A percentile compares a stretch with the other conserved stretches of the same genome.
phyloP scores from a whole-genome alignment of 2,329 filamentous ascomycete species.

The Salinomyces thailandicus region DNA sequence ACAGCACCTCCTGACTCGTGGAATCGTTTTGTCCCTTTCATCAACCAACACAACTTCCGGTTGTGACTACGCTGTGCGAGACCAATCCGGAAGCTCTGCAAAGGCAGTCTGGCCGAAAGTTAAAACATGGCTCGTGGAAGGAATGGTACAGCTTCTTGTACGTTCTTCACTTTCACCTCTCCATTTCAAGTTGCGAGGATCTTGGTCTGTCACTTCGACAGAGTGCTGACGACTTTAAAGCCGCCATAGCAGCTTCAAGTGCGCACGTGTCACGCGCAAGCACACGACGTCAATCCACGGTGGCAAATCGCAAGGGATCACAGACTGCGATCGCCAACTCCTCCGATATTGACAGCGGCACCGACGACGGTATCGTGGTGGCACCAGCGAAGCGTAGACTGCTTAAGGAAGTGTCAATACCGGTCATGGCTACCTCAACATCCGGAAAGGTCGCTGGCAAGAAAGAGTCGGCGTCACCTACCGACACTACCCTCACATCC shows the following conservation, averaged over 20 bases:
- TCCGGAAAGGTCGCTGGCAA: slow-evolving; percentile 1
- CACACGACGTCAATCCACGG: neutral
- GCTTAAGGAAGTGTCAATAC: slow-evolving; percentile 9
- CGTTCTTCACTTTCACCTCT: too few relatives aligned
- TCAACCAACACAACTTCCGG: too few relatives aligned
- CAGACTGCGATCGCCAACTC: slow-evolving; percentile 4
- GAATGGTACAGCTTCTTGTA: neutral
- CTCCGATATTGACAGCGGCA: slow-evolving; percentile 3
- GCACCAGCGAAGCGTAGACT: slow-evolving; percentile 1
- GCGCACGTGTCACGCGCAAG: neutral
- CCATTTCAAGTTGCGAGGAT: too few relatives aligned
- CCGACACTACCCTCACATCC: slow-evolving; percentile 11
- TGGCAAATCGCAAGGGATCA: slow-evolving; percentile 2
- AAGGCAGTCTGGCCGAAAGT: too few relatives aligned
- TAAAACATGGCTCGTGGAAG: neutral
- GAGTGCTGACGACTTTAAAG: neutral
- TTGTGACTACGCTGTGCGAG: too few relatives aligned
- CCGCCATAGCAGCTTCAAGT: neutral
- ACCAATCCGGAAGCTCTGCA: too few relatives aligned
- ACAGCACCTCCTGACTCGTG: too few relatives aligned
- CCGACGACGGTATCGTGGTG: slow-evolving; percentile 5
- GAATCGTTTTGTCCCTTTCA: too few relatives aligned
- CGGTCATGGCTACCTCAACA: slow-evolving; percentile 7
- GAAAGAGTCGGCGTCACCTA: slow-evolving; percentile 4
- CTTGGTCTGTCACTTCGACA: neutral